Base-by-base conservation (phyloP, 2,329 filamentous ascomycete genomes). In the Venturia nashicola region DNA sequence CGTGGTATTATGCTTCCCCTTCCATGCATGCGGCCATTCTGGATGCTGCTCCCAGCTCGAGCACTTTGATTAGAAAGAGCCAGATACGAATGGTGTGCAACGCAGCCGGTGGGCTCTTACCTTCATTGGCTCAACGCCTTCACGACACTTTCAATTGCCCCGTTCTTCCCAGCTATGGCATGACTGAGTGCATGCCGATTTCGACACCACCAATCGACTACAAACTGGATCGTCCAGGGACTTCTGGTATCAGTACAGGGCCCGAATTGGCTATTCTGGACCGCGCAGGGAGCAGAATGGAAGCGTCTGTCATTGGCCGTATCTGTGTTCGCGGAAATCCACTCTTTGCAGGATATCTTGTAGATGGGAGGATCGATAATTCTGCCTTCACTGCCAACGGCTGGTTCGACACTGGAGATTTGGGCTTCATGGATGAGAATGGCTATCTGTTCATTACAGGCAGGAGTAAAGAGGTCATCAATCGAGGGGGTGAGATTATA, bases 111-210 rank as follows among this genome's bases (percentile, higher is more conserved):
- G 80, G 78, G 32, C 73, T 83, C 2, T 73, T 83, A 2, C 81
- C 82, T 1, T 78, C 80, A 2, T 71, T 83, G 46, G 81, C 81
- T 0, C 69, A 71, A 36, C 78, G 77, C 62, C 73, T 84, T 11
- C 75, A 76, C 18, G 76, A 81, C 64, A 80, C 77, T 0, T 84
- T 84, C 70, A 71, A 76, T 12, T 82, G 79, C 64, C 76, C 75
- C 2, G 77, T 84, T 2, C 73, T 84, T 20, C 82, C 82, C 2
- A 83, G 80, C 66, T 84, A 84, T 67, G 82, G 81, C 20, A 83
- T 84, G 82, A 84, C 82, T 0, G 82, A 83, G 72, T 83, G 81
- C 67, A 83, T 83, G 80, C 82, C 81, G 0, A 83, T 83, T 59
- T 81, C 80, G 2, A 82, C 80, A 3, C 82, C 82, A 1, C 81